A percentile compares a stretch with the other conserved stretches of the same genome.
These are phyloP conservation scores for Fusarium pilosicola DNA, from an alignment of 2,329 filamentous ascomycete genomes.

Conservation along the genomic window DNA sequence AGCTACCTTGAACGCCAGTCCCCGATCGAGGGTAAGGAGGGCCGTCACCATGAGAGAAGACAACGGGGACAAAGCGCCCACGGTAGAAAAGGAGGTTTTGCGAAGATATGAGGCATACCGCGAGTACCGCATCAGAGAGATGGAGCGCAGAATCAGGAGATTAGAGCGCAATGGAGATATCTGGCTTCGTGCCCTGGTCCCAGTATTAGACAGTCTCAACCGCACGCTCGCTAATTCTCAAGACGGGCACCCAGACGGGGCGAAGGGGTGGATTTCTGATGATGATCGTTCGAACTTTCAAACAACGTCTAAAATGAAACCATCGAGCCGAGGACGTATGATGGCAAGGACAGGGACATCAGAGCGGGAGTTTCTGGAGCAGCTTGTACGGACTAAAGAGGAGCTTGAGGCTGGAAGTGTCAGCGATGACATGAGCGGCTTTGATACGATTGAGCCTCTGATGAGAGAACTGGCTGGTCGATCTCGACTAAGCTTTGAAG, in stretches of 20 bases:
- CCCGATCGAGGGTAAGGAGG: constrained; percentile 36
- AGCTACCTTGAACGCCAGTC: constrained; percentile 24
- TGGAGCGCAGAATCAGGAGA: constrained; percentile 57
- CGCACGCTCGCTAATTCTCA: constrained; percentile 45
- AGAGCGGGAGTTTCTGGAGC: constrained; percentile 45
- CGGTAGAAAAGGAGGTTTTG: constrained; percentile 49
- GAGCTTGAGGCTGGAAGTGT: constrained; percentile 41
- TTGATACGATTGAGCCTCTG: constrained; percentile 56
- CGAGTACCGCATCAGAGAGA: constrained; percentile 56
- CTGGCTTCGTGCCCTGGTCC: constrained; percentile 56
- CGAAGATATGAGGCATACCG: constrained; percentile 54
- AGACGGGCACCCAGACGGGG: constrained; percentile 23
- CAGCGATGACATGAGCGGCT: constrained; percentile 48
- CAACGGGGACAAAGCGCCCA: constrained; percentile 36
- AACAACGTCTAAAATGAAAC: constrained; percentile 11
- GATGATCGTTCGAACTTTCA: constrained; percentile 38
- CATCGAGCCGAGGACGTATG: constrained; percentile 35
- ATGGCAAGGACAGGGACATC: constrained; percentile 43
- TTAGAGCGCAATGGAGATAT: constrained; percentile 60
- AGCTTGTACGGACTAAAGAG: constrained; percentile 42
- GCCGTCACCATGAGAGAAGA: constrained; percentile 38
- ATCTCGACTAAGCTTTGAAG: constrained; percentile 43
- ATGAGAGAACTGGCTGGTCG: constrained; percentile 56
- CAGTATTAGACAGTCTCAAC: constrained; percentile 58
- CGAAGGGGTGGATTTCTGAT: constrained; percentile 48